Evolutionary conservation across 495 filamentous ascomycete genomes (phyloP).

Genomic region (Podospora pseudoanserina): DNA sequence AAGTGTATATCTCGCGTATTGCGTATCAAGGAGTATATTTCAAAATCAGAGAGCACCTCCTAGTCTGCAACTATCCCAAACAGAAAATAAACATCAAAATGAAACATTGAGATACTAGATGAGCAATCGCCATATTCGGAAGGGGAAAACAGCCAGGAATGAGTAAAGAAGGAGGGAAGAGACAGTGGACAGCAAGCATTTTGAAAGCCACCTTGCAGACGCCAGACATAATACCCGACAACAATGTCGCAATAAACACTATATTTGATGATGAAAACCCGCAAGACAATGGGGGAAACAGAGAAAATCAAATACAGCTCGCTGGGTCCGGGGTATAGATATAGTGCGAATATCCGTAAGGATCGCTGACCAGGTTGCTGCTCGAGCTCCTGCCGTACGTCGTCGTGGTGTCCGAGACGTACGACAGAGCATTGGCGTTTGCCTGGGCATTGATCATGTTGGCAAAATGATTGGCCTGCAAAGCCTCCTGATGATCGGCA

Average conservation of each 20-base stretch:
- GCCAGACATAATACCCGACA: too few relatives aligned
- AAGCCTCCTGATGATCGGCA: not conserved
- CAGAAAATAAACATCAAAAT: too few relatives aligned
- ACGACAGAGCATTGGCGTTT: not conserved
- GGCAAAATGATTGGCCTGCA: not conserved
- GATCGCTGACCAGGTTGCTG: not conserved
- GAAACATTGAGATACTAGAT: too few relatives aligned
- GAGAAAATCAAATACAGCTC: not conserved
- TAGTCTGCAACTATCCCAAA: too few relatives aligned
- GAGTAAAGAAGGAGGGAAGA: not conserved
- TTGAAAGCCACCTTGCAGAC: too few relatives aligned
- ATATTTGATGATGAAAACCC: too few relatives aligned
- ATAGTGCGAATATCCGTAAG: not conserved
- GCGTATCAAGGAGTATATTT: not conserved
- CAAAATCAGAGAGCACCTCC: not conserved
- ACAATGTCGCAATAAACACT: too few relatives aligned
- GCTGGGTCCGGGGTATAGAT: not conserved
- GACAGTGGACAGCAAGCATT: not conserved
- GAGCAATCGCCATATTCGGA: too few relatives aligned
- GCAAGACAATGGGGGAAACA: not conserved
- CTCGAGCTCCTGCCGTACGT: not conserved
- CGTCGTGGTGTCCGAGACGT: not conserved
- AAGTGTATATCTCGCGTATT: not conserved
- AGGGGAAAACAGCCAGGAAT: not conserved
- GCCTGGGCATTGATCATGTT: constrained; percentile 7